phyloP scores from a whole-genome alignment of 108 stramenopile species.

The Chaetoceros muelleri region DNA sequence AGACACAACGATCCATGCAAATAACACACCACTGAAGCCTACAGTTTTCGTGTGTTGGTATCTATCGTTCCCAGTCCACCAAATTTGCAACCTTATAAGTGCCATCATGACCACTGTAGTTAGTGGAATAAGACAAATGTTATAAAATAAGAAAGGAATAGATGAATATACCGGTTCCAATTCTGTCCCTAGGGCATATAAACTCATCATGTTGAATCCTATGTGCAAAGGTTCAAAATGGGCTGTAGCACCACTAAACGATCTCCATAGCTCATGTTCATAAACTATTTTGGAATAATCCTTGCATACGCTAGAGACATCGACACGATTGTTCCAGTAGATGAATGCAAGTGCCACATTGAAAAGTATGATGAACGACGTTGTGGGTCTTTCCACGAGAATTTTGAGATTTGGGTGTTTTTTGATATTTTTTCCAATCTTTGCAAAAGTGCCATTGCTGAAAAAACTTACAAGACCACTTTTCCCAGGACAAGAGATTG shows the following conservation, averaged over 20 bases:
- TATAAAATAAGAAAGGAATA: constrained; percentile 49
- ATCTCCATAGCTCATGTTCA: constrained; percentile 46
- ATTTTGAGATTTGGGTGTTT: constrained; percentile 26
- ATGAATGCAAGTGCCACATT: constrained; percentile 42
- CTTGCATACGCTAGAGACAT: constrained; percentile 32
- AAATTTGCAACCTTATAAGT: constrained; percentile 1
- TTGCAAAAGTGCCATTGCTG: neutral
- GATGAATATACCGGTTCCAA: constrained; percentile 41
- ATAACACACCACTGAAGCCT: constrained; percentile 71
- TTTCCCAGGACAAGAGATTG: neutral
- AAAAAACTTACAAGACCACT: neutral
- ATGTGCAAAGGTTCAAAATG: constrained; percentile 80
- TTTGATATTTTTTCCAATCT: constrained; percentile 14
- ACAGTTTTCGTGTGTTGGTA: constrained; percentile 38
- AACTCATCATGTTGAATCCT: constrained; percentile 68
- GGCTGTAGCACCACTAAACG: constrained; percentile 50
- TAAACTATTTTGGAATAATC: constrained; percentile 26
- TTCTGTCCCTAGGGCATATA: constrained; percentile 37
- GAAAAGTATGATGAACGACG: constrained; percentile 32
- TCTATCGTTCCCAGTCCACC: neutral
- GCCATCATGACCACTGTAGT: constrained; percentile 46
- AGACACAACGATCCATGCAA: constrained; percentile 71
- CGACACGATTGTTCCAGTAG: constrained; percentile 55
- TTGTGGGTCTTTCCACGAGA: constrained; percentile 25
- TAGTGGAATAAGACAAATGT: constrained; percentile 42